Evolutionary conservation across 495 filamentous ascomycete species (phyloP), one percentile per base, ranked within the genome.

Genomic region (Penicillium bovifimosum): DNA sequence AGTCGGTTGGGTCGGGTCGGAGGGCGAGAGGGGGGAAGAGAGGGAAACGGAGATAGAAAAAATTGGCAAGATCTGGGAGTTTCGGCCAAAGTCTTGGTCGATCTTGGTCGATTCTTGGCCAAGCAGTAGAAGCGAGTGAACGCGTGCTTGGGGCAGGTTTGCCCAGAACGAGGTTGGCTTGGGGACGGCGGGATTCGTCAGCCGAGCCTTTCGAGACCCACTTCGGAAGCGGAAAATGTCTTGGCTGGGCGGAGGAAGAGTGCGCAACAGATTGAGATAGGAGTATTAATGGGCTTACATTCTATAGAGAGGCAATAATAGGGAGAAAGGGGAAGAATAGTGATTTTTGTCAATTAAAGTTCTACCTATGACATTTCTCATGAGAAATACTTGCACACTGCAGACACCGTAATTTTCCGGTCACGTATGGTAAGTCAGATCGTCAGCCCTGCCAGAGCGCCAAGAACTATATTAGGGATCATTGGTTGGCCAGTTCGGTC

Each of bases 131-230:
- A 46, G 47, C 45, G 49, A 50, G 55, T 51, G 35, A 58, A 52
- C 35, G 48, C 50, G 53, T 35, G 41, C 48, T 34, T 26, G 29
- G 55, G 43, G 43, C 56, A 56, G 60, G 58, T 59, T 56, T 44
- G 47, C 55, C 59, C 54, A 57, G 58, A 49, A 56, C 31, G 44
- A 42, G 31, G 48, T 48, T 14, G 26, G 28, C 46, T 54, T 59
- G 61, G 47, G 53, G 45, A 41, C 34, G 44, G 60, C 63, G 63
- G 63, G 60, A 66, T 61, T 66, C 63, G 63, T 64, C 63, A 66
- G 63, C 63, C 63, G 35, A 56, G 54, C 50, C 50, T 54, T 61
- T 53, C 20, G 20, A 35, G 63, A 54, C 61, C 61, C 63, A 63
- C 61, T 55, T 54, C 28, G 29, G 44, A 45, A 55, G 58, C 60